Percentiles rank a stretch among this genome's conserved stretches.
These are phyloP conservation scores for Pleurostoma richardsiae DNA, from an alignment of 2,329 filamentous ascomycete genomes.

Conservation along the genomic window DNA sequence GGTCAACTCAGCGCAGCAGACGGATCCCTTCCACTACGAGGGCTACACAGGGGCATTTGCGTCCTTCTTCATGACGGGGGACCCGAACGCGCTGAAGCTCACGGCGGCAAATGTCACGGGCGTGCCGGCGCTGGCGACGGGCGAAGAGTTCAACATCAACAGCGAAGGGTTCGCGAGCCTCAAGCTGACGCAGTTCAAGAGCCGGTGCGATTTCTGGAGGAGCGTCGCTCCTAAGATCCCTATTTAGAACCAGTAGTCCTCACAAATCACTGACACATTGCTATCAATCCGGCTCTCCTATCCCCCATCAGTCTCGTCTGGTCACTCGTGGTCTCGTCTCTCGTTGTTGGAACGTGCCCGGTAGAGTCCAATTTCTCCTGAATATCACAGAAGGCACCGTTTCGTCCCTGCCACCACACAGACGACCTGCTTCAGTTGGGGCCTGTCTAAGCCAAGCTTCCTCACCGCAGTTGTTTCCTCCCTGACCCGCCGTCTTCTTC, in stretches of 20 bases:
- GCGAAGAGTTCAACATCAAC: constrained; percentile 45
- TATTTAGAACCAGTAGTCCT: constrained; percentile 20
- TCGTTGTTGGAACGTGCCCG: too few species aligned
- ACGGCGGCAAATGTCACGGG: constrained; percentile 34
- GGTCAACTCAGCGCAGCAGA: constrained; percentile 44
- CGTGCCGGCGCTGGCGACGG: constrained; percentile 36
- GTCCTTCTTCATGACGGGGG: constrained; percentile 53
- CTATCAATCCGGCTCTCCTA: too few species aligned
- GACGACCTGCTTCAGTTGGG: too few species aligned
- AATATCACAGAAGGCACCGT: too few species aligned
- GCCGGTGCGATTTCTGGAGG: constrained; percentile 50
- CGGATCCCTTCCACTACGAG: constrained; percentile 47
- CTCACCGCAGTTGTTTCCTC: too few species aligned
- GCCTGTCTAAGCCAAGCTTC: too few species aligned
- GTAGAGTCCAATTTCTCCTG: too few species aligned
- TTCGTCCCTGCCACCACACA: too few species aligned
- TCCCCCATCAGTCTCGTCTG: too few species aligned
- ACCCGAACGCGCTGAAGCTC: constrained; percentile 53
- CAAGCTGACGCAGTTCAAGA: constrained; percentile 29
- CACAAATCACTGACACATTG: too few species aligned
- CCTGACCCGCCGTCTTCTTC: too few species aligned
- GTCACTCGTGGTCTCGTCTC: too few species aligned
- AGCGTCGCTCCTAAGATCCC: constrained; percentile 38
- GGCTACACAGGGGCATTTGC: constrained; percentile 55
- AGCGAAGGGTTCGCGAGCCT: constrained; percentile 36